Conservation (phyloP, 108 stramenopile genomes). For the Fragilaria radians region DNA sequence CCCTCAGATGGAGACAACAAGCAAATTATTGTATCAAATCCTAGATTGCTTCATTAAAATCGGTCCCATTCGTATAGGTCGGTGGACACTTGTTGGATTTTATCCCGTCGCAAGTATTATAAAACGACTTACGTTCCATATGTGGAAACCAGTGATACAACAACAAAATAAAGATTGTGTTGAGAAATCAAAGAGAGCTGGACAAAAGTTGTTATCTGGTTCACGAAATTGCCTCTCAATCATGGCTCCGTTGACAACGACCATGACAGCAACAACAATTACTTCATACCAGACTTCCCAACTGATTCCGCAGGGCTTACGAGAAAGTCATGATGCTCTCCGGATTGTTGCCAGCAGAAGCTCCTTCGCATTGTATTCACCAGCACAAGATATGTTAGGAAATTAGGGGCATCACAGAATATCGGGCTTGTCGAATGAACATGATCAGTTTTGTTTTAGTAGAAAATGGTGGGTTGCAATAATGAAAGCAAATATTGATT, state of each 20-base stretch:
- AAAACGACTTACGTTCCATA: neutral
- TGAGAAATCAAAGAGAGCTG: neutral
- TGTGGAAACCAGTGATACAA: neutral
- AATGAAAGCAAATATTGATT: no score
- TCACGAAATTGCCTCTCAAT: no score
- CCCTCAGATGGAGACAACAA: neutral
- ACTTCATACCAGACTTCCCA: no score
- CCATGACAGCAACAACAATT: no score
- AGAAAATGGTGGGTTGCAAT: no score
- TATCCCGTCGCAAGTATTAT: neutral
- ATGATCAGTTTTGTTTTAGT: no score
- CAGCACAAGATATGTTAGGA: no score
- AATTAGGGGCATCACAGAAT: no score
- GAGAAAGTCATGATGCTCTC: neutral
- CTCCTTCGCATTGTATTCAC: neutral
- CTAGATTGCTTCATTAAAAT: neutral
- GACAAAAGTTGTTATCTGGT: no score
- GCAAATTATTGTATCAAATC: neutral
- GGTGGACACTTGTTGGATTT: neutral
- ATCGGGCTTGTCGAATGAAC: no score
- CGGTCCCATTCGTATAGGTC: neutral
- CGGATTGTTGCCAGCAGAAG: neutral
- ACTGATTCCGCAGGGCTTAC: neutral
- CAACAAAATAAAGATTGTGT: neutral
- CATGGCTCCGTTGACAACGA: no score